Conservation (phyloP, 1,284 basidiomycete species). For the Inonotus hispidus region DNA sequence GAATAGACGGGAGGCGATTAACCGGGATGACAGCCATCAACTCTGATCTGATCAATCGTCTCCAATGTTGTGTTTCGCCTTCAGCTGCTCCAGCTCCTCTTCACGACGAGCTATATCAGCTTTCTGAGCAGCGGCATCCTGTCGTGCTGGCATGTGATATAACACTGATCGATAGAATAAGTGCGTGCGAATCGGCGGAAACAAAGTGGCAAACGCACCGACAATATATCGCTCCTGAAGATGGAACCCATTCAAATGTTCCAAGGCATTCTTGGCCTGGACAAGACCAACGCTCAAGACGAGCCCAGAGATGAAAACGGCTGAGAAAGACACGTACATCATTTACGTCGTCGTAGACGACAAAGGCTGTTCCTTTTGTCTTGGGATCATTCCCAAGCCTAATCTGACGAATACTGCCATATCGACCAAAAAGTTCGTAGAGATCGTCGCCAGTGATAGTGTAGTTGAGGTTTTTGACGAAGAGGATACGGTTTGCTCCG, state of each 20-base stretch:
- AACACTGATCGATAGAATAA: constrained; percentile 49
- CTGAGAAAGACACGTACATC: constrained; percentile 50
- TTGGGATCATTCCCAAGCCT: constrained; percentile 89
- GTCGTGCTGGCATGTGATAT: constrained; percentile 95
- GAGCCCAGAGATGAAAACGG: constrained; percentile 5
- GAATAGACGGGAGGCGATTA: neutral
- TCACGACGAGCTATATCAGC: constrained; percentile 90
- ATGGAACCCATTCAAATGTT: constrained; percentile 97
- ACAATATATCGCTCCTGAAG: constrained; percentile 97
- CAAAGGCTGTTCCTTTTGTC: constrained; percentile 94
- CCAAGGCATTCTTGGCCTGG: constrained; percentile 92
- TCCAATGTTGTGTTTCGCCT: constrained; percentile 76
- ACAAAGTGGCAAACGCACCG: constrained; percentile 29
- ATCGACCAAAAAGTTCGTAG: constrained; percentile 96
- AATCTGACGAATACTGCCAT: constrained; percentile 95
- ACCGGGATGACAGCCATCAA: neutral
- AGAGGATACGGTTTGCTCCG: constrained; percentile 80
- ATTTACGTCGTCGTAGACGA: constrained; percentile 89
- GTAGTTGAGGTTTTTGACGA: constrained; percentile 92
- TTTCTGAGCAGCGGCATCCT: constrained; percentile 88
- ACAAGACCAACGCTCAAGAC: constrained; percentile 4
- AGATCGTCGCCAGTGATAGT: constrained; percentile 91
- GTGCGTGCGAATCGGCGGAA: neutral
- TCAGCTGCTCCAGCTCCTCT: constrained; percentile 83
- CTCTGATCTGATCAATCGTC: constrained; percentile 46